Percentiles rank a stretch among this genome's conserved stretches.
These are phyloP conservation scores for Whalleya microplaca DNA, from an alignment of 2,329 filamentous ascomycete species.

Conservation along the genomic window DNA sequence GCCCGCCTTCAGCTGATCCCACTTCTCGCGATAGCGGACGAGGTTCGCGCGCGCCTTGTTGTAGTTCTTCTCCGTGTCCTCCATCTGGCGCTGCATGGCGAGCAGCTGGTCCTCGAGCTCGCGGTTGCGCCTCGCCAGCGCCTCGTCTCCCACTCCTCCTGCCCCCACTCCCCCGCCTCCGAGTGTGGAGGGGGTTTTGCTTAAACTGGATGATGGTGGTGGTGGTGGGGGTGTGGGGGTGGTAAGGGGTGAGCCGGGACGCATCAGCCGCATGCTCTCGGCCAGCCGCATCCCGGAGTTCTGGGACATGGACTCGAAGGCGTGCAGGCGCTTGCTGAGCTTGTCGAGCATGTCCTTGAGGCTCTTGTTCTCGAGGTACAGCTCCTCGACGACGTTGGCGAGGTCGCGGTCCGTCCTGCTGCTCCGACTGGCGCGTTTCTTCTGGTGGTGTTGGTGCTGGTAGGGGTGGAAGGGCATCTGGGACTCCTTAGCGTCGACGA, in stretches of 20 bases:
- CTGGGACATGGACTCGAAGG: slow-evolving; percentile 92
- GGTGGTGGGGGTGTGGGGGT: slow-evolving; percentile 5
- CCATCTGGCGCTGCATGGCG: slow-evolving; percentile 63
- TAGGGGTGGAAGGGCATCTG: slow-evolving; percentile 49
- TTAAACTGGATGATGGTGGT: slow-evolving; percentile 1
- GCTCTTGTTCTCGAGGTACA: slow-evolving; percentile 84
- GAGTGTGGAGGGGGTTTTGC: slow-evolving; percentile 6
- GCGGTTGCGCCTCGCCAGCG: slow-evolving; percentile 53
- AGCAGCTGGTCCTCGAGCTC: slow-evolving; percentile 72
- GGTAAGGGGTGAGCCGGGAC: slow-evolving; percentile 57
- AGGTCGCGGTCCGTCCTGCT: slow-evolving; percentile 50
- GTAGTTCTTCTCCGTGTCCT: slow-evolving; percentile 67
- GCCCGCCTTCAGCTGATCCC: slow-evolving; percentile 64
- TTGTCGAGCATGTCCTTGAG: slow-evolving; percentile 86
- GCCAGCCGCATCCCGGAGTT: slow-evolving; percentile 83
- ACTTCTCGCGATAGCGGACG: slow-evolving; percentile 62
- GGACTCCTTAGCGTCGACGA: slow-evolving; percentile 83
- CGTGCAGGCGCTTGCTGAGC: slow-evolving; percentile 82
- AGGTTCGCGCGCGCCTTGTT: slow-evolving; percentile 59
- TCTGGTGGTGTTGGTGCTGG: slow-evolving; percentile 46
- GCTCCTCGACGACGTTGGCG: slow-evolving; percentile 79
- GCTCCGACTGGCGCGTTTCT: slow-evolving; percentile 45
- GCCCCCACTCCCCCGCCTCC: slow-evolving; percentile 20
- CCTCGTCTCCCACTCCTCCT: slow-evolving; percentile 50
- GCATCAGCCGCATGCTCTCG: slow-evolving; percentile 73